Evolutionary conservation across 306 rosid species (phyloP), one percentile per base, ranked within the genome.

Genomic region (Chamaecrista fasciculata): DNA sequence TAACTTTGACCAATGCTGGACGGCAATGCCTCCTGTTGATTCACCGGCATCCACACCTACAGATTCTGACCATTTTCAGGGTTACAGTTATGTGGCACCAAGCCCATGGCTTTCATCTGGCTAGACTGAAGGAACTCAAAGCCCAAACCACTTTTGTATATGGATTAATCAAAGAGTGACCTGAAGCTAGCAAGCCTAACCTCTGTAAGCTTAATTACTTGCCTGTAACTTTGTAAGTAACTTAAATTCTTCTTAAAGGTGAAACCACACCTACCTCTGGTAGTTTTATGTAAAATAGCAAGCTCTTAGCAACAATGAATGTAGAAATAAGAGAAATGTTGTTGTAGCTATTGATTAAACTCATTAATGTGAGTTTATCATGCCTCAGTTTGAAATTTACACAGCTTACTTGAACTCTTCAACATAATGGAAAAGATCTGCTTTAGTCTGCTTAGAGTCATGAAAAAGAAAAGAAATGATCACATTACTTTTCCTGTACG

Each of bases 21-120:
- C 97, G 8, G 69, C 90, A 25, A 85, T 94, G 99, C 91, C 97
- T 52, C 67, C 81, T 6, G 82, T 83, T 39, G 99, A 94, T 79
- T 94, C 97, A 9, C 99, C 99, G 10, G 97, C 99, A 65, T 36
- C 96, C 18, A 91, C 99, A 0, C 99, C 97, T 31, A 94, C 89
- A 5, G 74, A 85, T 6, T 90, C 89, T 59, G 96, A 81, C 75
- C 95, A 88, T 82, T 94, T 94, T 81, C 96, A 80, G 46, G 99
- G 99, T 24, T 94, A 88, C 69, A 77, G 88, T 63, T 94, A 85
- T 2, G 88, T 78, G 55, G 97, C 99, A 2, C 96, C 97, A 12
- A 88, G 79, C 81, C 91, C 91, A 21, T 91, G 96, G 99, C 96
- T 94, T 77, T 82, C 98, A 0, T 85, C 97, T 34, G 29, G 72